Base-by-base conservation (phyloP, 2,329 filamentous ascomycete species). In the Septoria petroselini region DNA sequence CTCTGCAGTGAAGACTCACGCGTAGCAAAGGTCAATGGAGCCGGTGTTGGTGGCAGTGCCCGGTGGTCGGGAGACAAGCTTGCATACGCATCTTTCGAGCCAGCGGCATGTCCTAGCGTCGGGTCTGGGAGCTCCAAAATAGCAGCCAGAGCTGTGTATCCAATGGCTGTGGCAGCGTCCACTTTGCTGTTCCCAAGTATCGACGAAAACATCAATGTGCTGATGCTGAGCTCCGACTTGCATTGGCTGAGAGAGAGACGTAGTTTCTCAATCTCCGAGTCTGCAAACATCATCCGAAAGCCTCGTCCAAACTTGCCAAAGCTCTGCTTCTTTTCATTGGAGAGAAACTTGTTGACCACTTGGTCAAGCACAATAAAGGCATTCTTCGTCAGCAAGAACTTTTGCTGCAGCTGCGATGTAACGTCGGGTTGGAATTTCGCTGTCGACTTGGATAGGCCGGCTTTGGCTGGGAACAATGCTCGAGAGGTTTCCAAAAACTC, bases 401-500 rank as follows among this genome's bases (percentile, higher is more conserved):
- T 83, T 65, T 77, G 78, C 59, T 81, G 79, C 39, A 87, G 73
- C 65, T 85, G 83, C n/a, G 74, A 69, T 23, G 79, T 72, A 66
- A 85, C 78, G 48, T 86, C 82, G 3, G 68, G 60, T 0, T 83
- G 81, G 14, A 86, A 74, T 12, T 73, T 70, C 56, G 79, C 77
- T 12, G 71, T 69, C 15, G 72, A 74, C 33, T 74, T 72, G n/a
- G 70, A 67, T 45, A 87, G 73, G 4, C 84, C 84, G 17, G 80
- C 77, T 66, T 86, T 82, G 54, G 86, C 82, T n/a, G 80, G 78
- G 73, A 82, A 85, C 34, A 87, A 72, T 34, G 82, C 78, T 46
- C 82, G 77, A 64, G 80, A 84, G 4, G 81, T 79, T 48, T 86
- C 82, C 50, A 88, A 75, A 61, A 86, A 85, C 56, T 84, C 81